Conservation (phyloP, 2,329 filamentous ascomycete genomes). For the Aspergillus brasiliensis region DNA sequence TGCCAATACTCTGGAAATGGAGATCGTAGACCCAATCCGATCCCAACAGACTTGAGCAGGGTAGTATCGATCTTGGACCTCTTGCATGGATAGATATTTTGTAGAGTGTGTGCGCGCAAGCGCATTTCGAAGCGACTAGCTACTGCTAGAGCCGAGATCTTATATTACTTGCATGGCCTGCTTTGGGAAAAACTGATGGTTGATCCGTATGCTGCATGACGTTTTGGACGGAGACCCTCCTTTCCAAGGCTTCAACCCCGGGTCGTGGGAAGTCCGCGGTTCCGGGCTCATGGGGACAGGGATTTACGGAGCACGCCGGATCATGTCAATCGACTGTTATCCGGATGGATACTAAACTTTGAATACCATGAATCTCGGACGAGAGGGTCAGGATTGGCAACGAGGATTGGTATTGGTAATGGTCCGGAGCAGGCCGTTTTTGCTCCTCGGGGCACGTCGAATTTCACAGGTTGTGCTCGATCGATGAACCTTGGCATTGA, state of each 20-base stretch:
- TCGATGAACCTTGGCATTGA: too few relatives aligned
- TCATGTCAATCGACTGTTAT: neutral
- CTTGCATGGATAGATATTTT: neutral
- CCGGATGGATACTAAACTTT: neutral
- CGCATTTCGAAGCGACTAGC: neutral
- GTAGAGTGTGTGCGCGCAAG: neutral
- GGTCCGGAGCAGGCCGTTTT: too few relatives aligned
- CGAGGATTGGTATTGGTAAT: neutral
- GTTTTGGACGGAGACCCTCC: neutral
- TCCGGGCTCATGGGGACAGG: neutral
- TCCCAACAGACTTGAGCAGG: neutral
- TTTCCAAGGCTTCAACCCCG: neutral
- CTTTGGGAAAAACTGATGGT: neutral
- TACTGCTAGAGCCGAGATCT: neutral
- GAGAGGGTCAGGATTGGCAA: neutral
- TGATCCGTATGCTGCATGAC: neutral
- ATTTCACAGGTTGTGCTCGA: too few relatives aligned
- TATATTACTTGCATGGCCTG: neutral
- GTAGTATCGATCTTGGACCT: neutral
- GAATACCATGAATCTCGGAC: neutral
- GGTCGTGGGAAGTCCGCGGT: neutral
- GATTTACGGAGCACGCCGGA: neutral
- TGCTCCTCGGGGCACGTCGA: too few relatives aligned
- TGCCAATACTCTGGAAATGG: neutral
- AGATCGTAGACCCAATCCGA: neutral